Evolutionary conservation across 345 rosid species (phyloP).

Genomic region (Hibiscus mutabilis): DNA sequence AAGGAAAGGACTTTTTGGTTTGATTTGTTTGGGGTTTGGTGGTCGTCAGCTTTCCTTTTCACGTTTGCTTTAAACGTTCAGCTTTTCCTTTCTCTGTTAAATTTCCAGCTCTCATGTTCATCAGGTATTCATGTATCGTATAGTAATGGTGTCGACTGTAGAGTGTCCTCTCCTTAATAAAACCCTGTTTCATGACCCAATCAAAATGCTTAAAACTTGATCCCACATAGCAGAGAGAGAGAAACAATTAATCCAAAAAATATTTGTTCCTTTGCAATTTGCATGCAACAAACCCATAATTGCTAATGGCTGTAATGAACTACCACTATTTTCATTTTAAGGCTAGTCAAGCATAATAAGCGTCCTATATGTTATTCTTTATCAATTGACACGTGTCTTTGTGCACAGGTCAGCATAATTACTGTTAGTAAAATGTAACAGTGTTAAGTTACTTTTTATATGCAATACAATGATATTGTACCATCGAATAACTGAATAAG

Average conservation of each 20-base stretch:
- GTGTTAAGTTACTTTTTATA: too few relatives aligned
- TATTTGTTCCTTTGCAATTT: not conserved
- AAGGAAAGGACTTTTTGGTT: conserved; percentile 11
- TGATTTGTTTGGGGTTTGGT: conserved; percentile 20
- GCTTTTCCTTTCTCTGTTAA: conserved; percentile 21
- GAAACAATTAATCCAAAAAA: conserved; percentile 21
- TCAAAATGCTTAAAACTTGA: conserved; percentile 25
- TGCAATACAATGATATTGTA: not conserved
- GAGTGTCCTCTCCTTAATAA: conserved; percentile 29
- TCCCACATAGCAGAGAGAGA: too few relatives aligned
- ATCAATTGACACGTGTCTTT: too few relatives aligned
- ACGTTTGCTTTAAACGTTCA: conserved; percentile 15
- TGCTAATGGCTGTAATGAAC: not conserved
- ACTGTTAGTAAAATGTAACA: too few relatives aligned
- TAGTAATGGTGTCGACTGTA: conserved; percentile 5
- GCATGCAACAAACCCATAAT: not conserved
- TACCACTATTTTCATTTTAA: too few relatives aligned
- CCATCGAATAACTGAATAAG: not conserved
- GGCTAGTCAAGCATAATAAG: too few relatives aligned
- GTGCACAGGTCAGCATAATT: not conserved
- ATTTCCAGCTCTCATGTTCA: conserved; percentile 26
- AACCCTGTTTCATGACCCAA: conserved; percentile 25
- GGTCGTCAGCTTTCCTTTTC: conserved; percentile 18
- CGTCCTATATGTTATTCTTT: too few relatives aligned
- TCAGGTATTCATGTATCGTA: conserved; percentile 11